Base-by-base conservation (phyloP, 441 rosid species). In the Adansonia rubrostipa region DNA sequence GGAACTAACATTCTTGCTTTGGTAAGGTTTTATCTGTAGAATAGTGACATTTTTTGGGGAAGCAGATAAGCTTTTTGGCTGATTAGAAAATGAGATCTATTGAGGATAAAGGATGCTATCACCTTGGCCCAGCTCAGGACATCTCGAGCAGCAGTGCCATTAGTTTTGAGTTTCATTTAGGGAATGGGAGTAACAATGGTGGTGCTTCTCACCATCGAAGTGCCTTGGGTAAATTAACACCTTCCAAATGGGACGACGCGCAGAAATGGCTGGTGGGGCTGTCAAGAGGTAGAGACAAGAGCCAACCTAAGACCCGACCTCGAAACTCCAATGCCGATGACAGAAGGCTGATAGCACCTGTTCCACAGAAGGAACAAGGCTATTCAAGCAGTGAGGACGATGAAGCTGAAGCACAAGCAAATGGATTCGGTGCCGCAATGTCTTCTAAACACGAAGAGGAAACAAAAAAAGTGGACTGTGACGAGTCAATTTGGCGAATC, bases 231-330 rank as follows among this genome's bases (percentile, higher is more conserved):
- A 96, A 92, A 73, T 95, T 96, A 1, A 88, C 17, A 5, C 98
- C 98, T 22, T 96, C 99, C 0, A 96, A 96, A 84, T 83, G 82
- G 98, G 98, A 96, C 66, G 99, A 96, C 77, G 98, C 98, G 22
- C 97, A 96, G 74, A 96, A 96, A 86, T 96, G 99, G 98, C 89
- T 96, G 11, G 94, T 92, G 42, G 94, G 95, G 10, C 72, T 92
- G 42, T 81, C 94, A 76, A 89, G 93, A 33, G 36, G 69, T 64
- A 36, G 48, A 64, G 79, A 70, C 86, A 84, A 74, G 85, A 86
- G 71, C 67, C 87, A 88, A 50, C 76, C 84, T 42, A 83, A 87
- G 48, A 68, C 79, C 78, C 82, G 88, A 78, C 95, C 97, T 0
- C 84, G 98, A 74, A 89, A 94, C 92, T 96, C 97, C 0, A 94